Base-by-base conservation (phyloP, 352 stramenopile genomes). In the Phytophthora brassicae region DNA sequence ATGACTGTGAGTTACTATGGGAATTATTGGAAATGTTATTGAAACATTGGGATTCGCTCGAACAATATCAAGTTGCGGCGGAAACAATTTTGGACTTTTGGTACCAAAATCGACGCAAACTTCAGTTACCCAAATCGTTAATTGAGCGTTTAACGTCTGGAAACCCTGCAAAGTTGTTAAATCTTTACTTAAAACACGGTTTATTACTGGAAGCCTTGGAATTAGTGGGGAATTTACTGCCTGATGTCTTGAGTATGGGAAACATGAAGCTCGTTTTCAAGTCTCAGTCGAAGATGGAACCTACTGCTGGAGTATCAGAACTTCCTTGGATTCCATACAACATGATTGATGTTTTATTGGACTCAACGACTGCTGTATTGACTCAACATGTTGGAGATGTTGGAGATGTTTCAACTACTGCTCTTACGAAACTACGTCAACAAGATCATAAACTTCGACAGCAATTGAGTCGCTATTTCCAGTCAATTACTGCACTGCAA, bases 251-350 rank as follows among this genome's bases (percentile, higher is more conserved):
- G 1, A 26, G 20, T 7, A 57, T 64, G 50, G 42, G 43, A 20
- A 60, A 22, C 8, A 54, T 42, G 12, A 62, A 57, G 39, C 57
- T 46, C 4, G 28, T 14, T 1, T 60, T 60, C 42, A 60, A 44
- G 2, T 81, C 86, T 58, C 68, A 73, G 22, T 68, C 81, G 46
- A 68, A 74, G 19, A 74, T 54, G 24, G 50, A 66, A 20, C 20
- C 49, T 11, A 65, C 54, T 5, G 19, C 65, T 13, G 57, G 60
- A 9, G 48, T 38, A 20, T 58, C 56, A 0, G 59, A 66, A n/a
- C 55, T 88, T 8, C 75, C 81, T 11, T 92, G 77, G 77, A 74
- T 92, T 24, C 81, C 83, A 2, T 90, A 87, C 67, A 88, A 79
- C 36, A 60, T 90, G 2, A 71, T 92, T 17, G 84, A 92, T 45